These are phyloP conservation scores for Backusella liffmaniae DNA, from an alignment of 192 early-diverging fungal genomes.

Conservation along the genomic window DNA sequence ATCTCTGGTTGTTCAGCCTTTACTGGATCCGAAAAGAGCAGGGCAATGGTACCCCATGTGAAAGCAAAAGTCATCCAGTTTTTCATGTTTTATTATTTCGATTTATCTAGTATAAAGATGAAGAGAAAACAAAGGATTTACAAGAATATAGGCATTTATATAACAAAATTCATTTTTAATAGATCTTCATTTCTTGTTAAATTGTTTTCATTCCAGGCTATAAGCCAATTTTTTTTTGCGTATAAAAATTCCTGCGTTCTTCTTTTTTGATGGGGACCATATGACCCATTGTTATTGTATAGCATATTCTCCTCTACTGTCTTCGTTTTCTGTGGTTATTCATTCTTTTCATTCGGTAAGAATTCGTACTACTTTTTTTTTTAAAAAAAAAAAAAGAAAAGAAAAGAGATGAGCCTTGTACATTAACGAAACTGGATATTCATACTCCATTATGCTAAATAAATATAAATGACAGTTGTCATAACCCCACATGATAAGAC, in stretches of 20 bases:
- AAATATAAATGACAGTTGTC: background rate
- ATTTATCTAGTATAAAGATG: background rate
- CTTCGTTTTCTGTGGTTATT: background rate
- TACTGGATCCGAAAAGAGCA: background rate
- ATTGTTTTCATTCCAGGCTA: constrained; percentile 5
- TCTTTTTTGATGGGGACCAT: background rate
- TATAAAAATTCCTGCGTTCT: background rate
- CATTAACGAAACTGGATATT: background rate
- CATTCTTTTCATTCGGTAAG: background rate
- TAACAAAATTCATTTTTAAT: background rate
- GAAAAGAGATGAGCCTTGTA: background rate
- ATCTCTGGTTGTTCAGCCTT: background rate
- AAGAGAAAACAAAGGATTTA: background rate
- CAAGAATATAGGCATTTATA: background rate
- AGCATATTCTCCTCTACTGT: background rate
- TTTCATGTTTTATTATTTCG: background rate
- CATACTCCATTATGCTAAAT: background rate
- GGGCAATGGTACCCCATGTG: background rate
- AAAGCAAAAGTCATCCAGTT: constrained; percentile 4
- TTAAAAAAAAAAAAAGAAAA: background rate
- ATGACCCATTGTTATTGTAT: background rate
- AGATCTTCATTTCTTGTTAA: background rate
- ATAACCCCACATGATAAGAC: background rate
- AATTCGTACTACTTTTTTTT: too few relatives aligned
- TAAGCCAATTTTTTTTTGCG: background rate